Evolutionary conservation across 2,329 filamentous ascomycete species (phyloP).

Genomic region (Hypoxylon sp.): DNA sequence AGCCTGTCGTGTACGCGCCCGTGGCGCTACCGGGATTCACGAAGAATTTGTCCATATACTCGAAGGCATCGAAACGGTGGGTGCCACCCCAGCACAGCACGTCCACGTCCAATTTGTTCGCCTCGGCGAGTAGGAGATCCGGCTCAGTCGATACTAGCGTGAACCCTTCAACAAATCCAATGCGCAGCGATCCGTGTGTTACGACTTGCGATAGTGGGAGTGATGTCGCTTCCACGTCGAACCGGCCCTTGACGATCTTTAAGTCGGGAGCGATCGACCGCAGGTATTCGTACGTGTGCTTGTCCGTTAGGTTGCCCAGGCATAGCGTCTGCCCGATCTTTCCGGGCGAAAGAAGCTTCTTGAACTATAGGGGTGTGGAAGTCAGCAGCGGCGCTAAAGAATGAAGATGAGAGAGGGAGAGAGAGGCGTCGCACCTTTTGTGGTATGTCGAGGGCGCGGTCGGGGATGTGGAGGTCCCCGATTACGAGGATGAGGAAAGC

Average conservation of each 20-base stretch:
- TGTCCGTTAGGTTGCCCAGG: conserved; percentile 85
- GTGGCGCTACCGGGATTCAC: conserved; percentile 78
- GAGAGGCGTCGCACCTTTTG: conserved; percentile 75
- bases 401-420: conserved; percentile 28
- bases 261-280: conserved; percentile 80
- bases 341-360: conserved; percentile 85
- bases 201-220: conserved; percentile 76
- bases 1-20: conserved; percentile 73
- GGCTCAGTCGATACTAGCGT: conserved; percentile 77
- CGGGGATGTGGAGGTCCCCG: conserved; percentile 93
- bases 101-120: conserved; percentile 77
- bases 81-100: conserved; percentile 79
- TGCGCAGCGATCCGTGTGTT: conserved; percentile 74
- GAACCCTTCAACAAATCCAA: conserved; percentile 78
- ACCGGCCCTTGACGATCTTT: conserved; percentile 77
- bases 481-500: conserved; percentile 93
- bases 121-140: conserved; percentile 76
- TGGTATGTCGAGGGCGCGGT: conserved; percentile 91
- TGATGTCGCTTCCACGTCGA: conserved; percentile 76
- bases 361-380: conserved; percentile 71
- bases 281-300: conserved; percentile 84
- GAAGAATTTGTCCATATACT: conserved; percentile 83
- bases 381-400: conserved; percentile 22
- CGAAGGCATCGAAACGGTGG: conserved; percentile 78
- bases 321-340: conserved; percentile 88